Evolutionary conservation across 208 protist species (phyloP).

Genomic region (Leishmania tarentolae): DNA sequence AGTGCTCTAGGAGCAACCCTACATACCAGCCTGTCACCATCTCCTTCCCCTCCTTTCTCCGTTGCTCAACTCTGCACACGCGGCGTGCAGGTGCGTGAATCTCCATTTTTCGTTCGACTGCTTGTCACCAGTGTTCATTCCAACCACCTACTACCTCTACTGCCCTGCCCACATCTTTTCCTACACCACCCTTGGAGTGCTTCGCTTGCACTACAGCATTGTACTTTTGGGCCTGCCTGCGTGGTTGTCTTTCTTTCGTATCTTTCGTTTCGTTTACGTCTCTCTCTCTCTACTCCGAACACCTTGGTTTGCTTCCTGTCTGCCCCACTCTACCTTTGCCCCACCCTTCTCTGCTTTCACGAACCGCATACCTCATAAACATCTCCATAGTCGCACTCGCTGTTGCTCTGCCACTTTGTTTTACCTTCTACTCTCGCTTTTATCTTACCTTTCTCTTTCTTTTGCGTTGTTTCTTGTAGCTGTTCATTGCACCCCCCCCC

Average conservation of each 20-base stretch:
- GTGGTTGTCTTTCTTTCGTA: neutral
- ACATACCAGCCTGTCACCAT: neutral
- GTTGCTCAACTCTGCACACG: neutral
- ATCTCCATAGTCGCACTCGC: neutral
- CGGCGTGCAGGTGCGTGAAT: neutral
- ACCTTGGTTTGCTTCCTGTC: neutral
- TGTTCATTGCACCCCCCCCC: neutral
- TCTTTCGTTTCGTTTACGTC: neutral
- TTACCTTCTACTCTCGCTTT: neutral
- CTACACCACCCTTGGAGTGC: neutral
- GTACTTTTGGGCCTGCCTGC: neutral
- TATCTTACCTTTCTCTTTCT: neutral
- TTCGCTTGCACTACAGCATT: neutral
- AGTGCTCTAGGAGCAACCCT: neutral
- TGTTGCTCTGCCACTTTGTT: neutral
- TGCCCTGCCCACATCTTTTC: neutral
- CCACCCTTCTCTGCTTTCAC: neutral
- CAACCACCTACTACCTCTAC: neutral
- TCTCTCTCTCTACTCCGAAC: neutral
- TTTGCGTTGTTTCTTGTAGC: neutral
- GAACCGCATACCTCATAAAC: neutral
- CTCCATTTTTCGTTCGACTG: neutral
- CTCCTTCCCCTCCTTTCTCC: neutral
- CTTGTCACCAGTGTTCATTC: neutral
- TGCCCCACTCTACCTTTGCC: neutral